phyloP scores from a whole-genome alignment of 73 alveolate species.

The Blepharisma japonicum region DNA sequence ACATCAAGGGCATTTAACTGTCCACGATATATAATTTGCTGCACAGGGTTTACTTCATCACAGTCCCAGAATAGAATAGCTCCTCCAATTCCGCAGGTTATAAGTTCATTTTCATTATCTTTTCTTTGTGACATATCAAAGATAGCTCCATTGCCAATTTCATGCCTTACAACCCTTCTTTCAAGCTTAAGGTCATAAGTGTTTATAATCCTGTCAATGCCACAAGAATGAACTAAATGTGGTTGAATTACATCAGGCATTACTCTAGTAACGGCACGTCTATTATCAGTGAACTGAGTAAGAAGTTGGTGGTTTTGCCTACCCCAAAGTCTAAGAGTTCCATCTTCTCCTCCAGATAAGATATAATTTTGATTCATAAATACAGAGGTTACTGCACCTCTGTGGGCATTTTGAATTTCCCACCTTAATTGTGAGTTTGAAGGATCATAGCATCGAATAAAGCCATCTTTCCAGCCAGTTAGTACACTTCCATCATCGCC shows the following conservation, averaged over 20 bases:
- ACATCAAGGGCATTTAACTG: conserved; percentile 63
- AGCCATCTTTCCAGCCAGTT: conserved; percentile 86
- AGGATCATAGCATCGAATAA: conserved; percentile 59
- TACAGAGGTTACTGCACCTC: conserved; percentile 78
- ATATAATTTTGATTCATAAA: conserved; percentile 81
- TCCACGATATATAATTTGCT: conserved; percentile 59
- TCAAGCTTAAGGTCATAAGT: conserved; percentile 79
- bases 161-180: conserved; percentile 70
- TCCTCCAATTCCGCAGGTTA: conserved; percentile 78
- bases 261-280: conserved; percentile 65
- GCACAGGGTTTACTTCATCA: conserved; percentile 74
- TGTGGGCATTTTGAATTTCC: conserved; percentile 77
- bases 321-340: conserved; percentile 89
- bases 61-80: conserved; percentile 85
- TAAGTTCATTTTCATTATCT: conserved; percentile 74
- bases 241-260: conserved; percentile 72
- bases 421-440: conserved; percentile 37
- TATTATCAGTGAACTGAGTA: conserved; percentile 76
- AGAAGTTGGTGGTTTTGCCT: conserved; percentile 68
- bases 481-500: conserved; percentile 68
- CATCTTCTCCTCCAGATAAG: conserved; percentile 91
- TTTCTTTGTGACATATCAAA: conserved; percentile 75
- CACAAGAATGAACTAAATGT: conserved; percentile 75
- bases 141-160: conserved; percentile 69
- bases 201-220: conserved; percentile 66